phyloP scores from a whole-genome alignment of 345 rosid genomes.

The Bruguiera sexangula region DNA sequence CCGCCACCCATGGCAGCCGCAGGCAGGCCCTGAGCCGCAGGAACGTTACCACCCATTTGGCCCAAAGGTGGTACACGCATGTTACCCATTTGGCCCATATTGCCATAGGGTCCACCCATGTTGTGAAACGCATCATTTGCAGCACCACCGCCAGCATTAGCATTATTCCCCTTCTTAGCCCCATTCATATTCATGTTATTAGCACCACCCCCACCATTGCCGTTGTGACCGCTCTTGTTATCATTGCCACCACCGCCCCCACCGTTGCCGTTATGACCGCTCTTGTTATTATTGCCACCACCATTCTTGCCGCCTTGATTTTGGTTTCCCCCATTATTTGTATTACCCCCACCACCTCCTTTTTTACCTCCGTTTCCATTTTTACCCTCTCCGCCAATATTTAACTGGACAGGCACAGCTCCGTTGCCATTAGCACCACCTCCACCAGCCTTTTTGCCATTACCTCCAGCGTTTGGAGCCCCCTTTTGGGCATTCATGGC shows the following conservation, averaged over 20 bases:
- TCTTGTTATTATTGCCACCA: constrained; percentile 4
- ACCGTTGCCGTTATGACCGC: constrained; percentile 7
- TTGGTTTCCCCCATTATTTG: constrained; percentile 35
- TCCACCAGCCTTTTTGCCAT: constrained; percentile 20
- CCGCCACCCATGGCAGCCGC: constrained; percentile 38
- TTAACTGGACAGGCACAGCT: constrained; percentile 22
- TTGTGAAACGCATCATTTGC: constrained; percentile 33
- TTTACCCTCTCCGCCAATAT: constrained; percentile 14
- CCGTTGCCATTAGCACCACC: constrained; percentile 40
- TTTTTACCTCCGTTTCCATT: neutral
- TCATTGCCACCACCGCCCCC: no score
- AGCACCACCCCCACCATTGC: constrained; percentile 36
- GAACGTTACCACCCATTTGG: neutral
- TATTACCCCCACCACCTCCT: constrained; percentile 34
- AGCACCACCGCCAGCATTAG: constrained; percentile 32
- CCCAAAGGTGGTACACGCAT: constrained; percentile 23
- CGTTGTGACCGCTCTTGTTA: constrained; percentile 13
- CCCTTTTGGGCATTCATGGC: constrained; percentile 46
- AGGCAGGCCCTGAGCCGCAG: constrained; percentile 84
- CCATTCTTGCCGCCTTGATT: constrained; percentile 40
- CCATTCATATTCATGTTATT: constrained; percentile 42
- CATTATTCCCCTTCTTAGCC: constrained; percentile 42
- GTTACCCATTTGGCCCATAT: constrained; percentile 47
- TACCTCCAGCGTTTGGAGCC: no score
- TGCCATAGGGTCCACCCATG: constrained; percentile 39